Conservation (phyloP, 257 asterid genomes). For the Primulina tabacum region DNA sequence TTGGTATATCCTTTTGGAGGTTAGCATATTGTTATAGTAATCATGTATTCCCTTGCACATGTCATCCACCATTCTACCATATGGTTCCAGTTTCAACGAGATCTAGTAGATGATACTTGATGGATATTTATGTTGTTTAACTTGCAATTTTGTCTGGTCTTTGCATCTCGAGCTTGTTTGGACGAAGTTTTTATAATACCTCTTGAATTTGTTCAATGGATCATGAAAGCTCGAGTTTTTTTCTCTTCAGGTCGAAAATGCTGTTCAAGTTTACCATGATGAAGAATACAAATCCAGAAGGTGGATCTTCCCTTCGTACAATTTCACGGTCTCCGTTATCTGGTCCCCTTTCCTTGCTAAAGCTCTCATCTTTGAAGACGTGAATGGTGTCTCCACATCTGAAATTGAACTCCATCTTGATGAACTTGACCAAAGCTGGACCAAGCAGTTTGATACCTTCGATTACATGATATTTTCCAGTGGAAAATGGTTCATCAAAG, state of each 20-base stretch:
- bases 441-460: conserved; percentile 40
- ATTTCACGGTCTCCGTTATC: conserved; percentile 54
- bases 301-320: conserved; percentile 70
- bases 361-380: conserved; percentile 62
- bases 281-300: conserved; percentile 48
- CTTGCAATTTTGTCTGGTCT: neutral
- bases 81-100: neutral
- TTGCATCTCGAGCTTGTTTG: neutral
- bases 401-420: conserved; percentile 72
- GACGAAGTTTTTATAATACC: neutral
- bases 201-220: neutral
- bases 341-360: conserved; percentile 84
- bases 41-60: neutral
- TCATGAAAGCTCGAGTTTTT: neutral
- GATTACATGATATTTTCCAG: conserved; percentile 59
- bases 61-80: neutral
- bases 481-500: conserved; percentile 72
- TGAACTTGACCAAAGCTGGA: conserved; percentile 64
- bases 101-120: neutral
- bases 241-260: conserved; percentile 53
- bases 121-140: neutral
- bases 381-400: conserved; percentile 56
- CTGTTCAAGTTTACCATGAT: conserved; percentile 69
- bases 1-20: neutral
- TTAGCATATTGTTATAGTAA: neutral